These are phyloP conservation scores for Phytophthora hibernalis DNA, from an alignment of 352 stramenopile genomes.

Conservation along the genomic window DNA sequence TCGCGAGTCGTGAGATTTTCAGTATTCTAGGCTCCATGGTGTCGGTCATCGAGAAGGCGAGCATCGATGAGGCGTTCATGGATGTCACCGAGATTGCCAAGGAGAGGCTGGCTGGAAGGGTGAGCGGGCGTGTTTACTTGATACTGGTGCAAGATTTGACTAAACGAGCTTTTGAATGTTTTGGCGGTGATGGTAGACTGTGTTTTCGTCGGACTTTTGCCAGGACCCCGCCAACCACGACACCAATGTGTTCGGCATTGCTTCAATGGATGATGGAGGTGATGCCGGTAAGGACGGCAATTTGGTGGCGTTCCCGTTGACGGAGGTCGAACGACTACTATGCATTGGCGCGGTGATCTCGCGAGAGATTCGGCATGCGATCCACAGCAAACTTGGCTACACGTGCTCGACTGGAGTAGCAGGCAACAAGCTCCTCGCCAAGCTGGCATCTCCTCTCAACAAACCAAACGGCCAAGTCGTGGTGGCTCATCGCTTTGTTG, in stretches of 20 bases:
- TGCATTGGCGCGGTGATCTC: slow-evolving; percentile 71
- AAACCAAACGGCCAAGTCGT: slow-evolving; percentile 86
- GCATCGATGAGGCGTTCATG: slow-evolving; percentile 87
- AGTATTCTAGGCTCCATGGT: slow-evolving; percentile 59
- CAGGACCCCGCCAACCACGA: slow-evolving; percentile 57
- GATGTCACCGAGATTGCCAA: slow-evolving; percentile 76
- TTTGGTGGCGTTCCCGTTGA: slow-evolving; percentile 62
- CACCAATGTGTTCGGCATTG: slow-evolving; percentile 80
- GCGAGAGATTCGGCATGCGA: slow-evolving; percentile 70
- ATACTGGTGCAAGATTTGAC: background rate
- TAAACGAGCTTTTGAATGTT: background rate
- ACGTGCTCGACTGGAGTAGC: slow-evolving; percentile 85
- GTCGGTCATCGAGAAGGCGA: slow-evolving; percentile 71
- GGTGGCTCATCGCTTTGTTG: slow-evolving; percentile 68
- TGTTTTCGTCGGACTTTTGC: slow-evolving; percentile 70
- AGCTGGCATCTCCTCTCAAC: slow-evolving; percentile 81
- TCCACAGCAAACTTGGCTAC: slow-evolving; percentile 73
- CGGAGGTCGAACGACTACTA: slow-evolving; percentile 67
- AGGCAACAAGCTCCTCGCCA: slow-evolving; percentile 81
- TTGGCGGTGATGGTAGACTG: slow-evolving; percentile 37
- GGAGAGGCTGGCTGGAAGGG: slow-evolving; percentile 58
- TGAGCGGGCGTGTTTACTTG: slow-evolving; percentile 15
- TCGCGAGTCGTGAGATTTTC: slow-evolving; percentile 85
- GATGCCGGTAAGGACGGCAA: slow-evolving; percentile 22
- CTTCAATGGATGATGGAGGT: slow-evolving; percentile 39